Evolutionary conservation across 306 rosid genomes (phyloP), one percentile per base, ranked within the genome.

Genomic region (Abrus pulchellus): DNA sequence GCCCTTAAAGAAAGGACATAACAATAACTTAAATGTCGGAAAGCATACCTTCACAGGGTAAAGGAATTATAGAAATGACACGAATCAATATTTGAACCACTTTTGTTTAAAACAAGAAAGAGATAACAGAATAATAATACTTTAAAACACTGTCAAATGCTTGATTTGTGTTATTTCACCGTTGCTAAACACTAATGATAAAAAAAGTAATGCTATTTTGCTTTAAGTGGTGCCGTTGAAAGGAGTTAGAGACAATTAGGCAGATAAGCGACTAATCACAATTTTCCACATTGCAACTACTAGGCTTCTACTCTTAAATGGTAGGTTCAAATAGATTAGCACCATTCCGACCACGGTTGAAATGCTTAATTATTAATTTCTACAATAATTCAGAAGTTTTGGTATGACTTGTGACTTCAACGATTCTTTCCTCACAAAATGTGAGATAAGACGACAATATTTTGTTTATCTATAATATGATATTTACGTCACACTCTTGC

Each of bases 301-400:
- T 14, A 14, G 2, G 7, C 32, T 54, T 64, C 43, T 9, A 44
- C 2, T 9, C 38, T 20, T 1, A 52, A 5, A 54, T 20, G 60
- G 55, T 47, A 47, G 52, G n/a, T 9, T 47, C 1, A 47, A 3
- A 47, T 47, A 47, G 0, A 47, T 47, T 13, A 47, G n/a, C 40
- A 36, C 40, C 40, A 47, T 12, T 47, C 52, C 12, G 9, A 50
- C 55, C 55, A 1, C 3, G 6, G 60, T 54, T 54, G 30, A 54
- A 54, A 54, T 54, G 60, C 60, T 65, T 65, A 4, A 65, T 41
- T 27, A 20, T 66, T 27, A 7, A 7, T 36, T 1, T 36, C 40
- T 34, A 5, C 48, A 63, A 63, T 63, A n/a, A 64, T 64, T 64
- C 69, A 64, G 4, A 36, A 62, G 13, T 38, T 20, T 64, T 64